Conservation (phyloP, 2,329 filamentous ascomycete species). For the Ophiostoma himal-ulmi region DNA sequence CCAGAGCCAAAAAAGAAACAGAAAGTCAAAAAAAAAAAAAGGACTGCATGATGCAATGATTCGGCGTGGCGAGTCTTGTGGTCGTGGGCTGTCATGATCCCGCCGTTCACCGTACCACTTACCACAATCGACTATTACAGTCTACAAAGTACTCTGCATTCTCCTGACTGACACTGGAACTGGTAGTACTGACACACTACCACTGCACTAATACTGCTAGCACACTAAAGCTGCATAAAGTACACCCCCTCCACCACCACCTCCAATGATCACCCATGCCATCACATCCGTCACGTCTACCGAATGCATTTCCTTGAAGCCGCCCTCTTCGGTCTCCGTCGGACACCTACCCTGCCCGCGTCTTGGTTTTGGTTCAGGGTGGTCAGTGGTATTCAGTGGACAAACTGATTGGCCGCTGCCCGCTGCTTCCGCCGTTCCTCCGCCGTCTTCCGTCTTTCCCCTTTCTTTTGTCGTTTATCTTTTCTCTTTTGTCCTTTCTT, state of each 20-base stretch:
- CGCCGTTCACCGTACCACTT: not conserved
- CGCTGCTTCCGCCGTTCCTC: not conserved
- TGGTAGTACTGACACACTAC: not conserved
- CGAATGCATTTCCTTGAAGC: not conserved
- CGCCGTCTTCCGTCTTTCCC: not conserved
- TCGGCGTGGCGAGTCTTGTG: not conserved
- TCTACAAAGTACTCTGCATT: not conserved
- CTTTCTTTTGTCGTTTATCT: slow-evolving; percentile 14
- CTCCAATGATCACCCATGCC: not conserved
- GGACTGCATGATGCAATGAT: slow-evolving; percentile 5
- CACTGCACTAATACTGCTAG: not conserved
- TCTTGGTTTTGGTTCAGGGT: not conserved
- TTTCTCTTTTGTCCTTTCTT: not conserved
- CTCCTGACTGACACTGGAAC: not conserved
- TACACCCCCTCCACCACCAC: not conserved
- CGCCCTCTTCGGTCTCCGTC: slow-evolving; percentile 1
- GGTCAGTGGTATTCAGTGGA: not conserved
- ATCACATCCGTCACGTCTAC: not conserved
- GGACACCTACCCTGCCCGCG: not conserved
- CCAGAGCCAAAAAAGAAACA: not conserved
- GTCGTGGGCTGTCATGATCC: not conserved
- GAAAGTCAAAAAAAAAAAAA: not conserved
- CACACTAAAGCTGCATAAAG: not conserved
- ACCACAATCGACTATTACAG: not conserved
- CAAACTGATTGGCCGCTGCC: not conserved